phyloP scores from a whole-genome alignment of 495 filamentous ascomycete genomes.

The Penicillium waksmanii region DNA sequence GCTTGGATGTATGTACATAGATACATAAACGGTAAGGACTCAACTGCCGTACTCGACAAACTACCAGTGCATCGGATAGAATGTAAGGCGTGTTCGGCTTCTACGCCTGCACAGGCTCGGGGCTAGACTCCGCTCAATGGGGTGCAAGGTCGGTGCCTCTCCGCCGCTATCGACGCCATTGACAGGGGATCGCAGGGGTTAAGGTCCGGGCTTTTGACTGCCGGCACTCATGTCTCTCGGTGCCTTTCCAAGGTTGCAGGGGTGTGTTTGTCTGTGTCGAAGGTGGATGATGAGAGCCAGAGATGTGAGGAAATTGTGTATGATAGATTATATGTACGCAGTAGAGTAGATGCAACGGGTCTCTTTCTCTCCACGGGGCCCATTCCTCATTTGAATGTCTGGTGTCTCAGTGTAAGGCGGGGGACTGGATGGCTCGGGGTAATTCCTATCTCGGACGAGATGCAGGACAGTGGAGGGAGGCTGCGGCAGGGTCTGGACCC shows the following conservation, averaged over 20 bases:
- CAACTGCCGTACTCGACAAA: neutral
- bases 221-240: neutral
- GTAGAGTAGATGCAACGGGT: too few relatives aligned
- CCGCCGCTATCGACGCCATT: constrained; percentile 2
- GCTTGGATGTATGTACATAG: too few relatives aligned
- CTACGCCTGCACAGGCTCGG: neutral
- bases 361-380: neutral
- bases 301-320: too few relatives aligned
- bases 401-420: neutral
- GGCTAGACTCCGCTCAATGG: neutral
- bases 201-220: neutral
- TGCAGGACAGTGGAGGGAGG: constrained; percentile 1
- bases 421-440: neutral
- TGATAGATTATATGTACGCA: too few relatives aligned
- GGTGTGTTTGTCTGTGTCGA: neutral
- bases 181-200: neutral
- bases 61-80: neutral
- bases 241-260: neutral
- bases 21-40: too few relatives aligned
- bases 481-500: neutral
- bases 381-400: neutral
- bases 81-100: neutral
- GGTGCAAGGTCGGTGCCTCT: constrained; percentile 2
- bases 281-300: too few relatives aligned
- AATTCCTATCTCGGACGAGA: constrained; percentile 2